Conservation (phyloP, 2,329 filamentous ascomycete species). For the Cryphonectria japonica region DNA sequence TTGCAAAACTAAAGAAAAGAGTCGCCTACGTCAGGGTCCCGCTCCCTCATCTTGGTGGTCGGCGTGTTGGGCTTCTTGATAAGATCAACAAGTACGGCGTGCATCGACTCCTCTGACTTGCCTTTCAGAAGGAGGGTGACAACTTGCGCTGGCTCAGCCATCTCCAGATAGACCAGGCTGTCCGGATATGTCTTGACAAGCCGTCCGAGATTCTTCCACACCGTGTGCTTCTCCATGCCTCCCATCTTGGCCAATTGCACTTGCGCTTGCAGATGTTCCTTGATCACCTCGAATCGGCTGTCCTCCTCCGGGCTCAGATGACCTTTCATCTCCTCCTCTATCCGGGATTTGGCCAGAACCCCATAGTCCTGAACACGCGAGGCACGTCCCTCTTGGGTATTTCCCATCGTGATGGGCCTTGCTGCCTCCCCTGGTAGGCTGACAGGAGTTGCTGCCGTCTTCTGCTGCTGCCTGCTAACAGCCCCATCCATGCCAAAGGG, state of each 20-base stretch:
- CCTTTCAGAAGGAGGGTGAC: not conserved
- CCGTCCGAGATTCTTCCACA: conserved; percentile 2
- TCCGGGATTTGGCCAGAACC: not conserved
- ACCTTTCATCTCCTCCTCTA: not conserved
- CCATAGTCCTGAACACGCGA: not conserved
- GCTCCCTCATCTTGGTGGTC: not conserved
- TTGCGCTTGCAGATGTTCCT: not conserved
- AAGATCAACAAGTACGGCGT: not conserved
- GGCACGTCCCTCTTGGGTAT: not conserved
- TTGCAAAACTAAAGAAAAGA: conserved; percentile 7
- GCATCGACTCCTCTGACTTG: not conserved
- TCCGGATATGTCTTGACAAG: not conserved
- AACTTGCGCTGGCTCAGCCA: not conserved
- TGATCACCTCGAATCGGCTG: not conserved
- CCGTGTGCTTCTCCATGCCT: not conserved
- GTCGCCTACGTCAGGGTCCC: conserved; percentile 16
- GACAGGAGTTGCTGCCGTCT: not conserved
- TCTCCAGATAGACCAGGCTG: not conserved
- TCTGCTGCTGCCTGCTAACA: not conserved
- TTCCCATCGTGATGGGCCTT: not conserved
- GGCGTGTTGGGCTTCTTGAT: not conserved
- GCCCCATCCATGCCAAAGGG: too few species aligned
- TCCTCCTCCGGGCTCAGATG: not conserved
- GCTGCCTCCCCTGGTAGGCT: not conserved
- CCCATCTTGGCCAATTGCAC: not conserved